A percentile compares a stretch with the other conserved stretches of the same genome.
phyloP scores from a whole-genome alignment of 371 early-diverging fungal genomes.

The Chytridiales sp. region DNA sequence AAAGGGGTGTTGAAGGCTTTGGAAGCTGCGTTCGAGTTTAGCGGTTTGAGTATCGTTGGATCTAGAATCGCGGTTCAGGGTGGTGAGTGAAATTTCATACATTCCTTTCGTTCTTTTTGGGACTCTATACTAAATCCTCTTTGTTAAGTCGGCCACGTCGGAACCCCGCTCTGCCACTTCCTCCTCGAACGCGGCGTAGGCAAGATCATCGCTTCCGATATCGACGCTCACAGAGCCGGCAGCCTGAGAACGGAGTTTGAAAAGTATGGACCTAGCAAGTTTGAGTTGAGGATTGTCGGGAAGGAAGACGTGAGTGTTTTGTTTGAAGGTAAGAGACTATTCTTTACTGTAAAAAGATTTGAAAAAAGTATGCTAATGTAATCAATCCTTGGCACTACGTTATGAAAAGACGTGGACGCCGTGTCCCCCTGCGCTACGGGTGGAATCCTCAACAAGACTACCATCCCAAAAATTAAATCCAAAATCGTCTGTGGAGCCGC shows the following conservation, averaged over 20 bases:
- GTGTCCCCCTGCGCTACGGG: constrained; percentile 46
- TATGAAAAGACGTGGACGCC: constrained; percentile 37
- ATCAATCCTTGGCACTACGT: background rate
- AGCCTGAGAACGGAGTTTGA: constrained; percentile 17
- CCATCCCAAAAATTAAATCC: constrained; percentile 40
- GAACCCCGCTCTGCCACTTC: constrained; percentile 22
- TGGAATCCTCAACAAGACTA: constrained; percentile 34
- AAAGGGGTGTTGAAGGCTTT: constrained; percentile 39
- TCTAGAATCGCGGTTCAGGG: constrained; percentile 43
- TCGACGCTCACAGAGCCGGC: constrained; percentile 14
- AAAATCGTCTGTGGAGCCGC: constrained; percentile 47
- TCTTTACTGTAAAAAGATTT: too few relatives aligned
- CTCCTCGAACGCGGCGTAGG: constrained; percentile 28
- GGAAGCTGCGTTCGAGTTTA: constrained; percentile 38
- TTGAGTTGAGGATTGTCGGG: constrained; percentile 27
- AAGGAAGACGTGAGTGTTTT: constrained; percentile 30
- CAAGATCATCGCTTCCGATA: constrained; percentile 23
- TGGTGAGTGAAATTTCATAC: constrained; percentile 5
- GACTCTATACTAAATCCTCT: background rate
- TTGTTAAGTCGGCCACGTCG: constrained; percentile 28
- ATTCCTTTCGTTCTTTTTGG: background rate
- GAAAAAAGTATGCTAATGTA: too few relatives aligned
- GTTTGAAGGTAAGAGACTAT: constrained; percentile 37
- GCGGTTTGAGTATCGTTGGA: constrained; percentile 28
- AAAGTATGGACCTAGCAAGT: constrained; percentile 18